Base-by-base conservation (phyloP, 2,329 filamentous ascomycete genomes). In the Teratosphaeriaceae sp. region DNA sequence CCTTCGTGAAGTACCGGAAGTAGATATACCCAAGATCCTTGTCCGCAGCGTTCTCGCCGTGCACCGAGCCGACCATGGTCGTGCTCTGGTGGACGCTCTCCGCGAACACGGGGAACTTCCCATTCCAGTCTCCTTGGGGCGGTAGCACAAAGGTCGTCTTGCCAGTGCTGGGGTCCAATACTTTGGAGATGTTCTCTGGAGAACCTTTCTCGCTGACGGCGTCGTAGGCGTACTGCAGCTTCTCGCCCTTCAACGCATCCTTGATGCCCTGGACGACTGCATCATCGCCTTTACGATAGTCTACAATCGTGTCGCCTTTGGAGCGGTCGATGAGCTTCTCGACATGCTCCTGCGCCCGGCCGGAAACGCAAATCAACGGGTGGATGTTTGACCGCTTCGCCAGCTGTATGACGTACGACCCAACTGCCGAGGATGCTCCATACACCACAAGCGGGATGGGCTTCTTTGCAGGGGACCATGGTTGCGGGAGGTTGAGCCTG, bases 331-430 rank as follows among this genome's bases (percentile, higher is more conserved):
- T 69, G 23, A 80, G 61, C 0, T 52, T 58, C 54, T 74, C 64
- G 2, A 81, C 75, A 51, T 74, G 74, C 1, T 67, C 51, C 5
- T 59, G 59, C 5, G 73, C 74, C 2, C 66, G 63, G 5, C 79
- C 79, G 0, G 79, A 78, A 6, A 83, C 66, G 46, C 70, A 72
- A 49, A 84, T 78, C 35, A 83, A 62, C 0, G 79, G 80, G 58
- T 81, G 76, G 48, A 83, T 76, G 56, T 78, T 75, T 47, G 52
- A 59, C 3, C 45, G 63, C 5, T 52, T 55, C 8, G 77, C 76
- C 15, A 82, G 65, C 57, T 83, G 76, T 36, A 82, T 62, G 0
- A 72, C 72, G 53, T 75, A 82, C 8, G 72, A 63, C 8, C 79
- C 79, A 1, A 82, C 78, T 0, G 78, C 71, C 0, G 72, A 71